Evolutionary conservation across 2,329 filamentous ascomycete species (phyloP), one percentile per base, ranked within the genome.

Genomic region (Mariannaea sp.): DNA sequence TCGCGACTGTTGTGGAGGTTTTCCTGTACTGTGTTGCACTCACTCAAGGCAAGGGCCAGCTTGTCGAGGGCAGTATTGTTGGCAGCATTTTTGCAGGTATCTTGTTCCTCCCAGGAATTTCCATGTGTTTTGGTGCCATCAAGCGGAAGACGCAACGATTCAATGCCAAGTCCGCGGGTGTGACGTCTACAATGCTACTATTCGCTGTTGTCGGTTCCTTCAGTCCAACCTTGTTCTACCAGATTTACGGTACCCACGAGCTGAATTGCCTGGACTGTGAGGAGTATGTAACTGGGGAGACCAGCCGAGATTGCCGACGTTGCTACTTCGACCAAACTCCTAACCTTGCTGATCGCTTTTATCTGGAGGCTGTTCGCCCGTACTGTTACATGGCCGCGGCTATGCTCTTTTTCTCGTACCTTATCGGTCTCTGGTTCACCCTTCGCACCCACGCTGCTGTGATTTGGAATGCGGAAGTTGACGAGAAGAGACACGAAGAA

Each of bases 111-210:
- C 94, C 94, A 0, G 94, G 94, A 1, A 72, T 99, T 27, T 97
- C 93, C 53, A 99, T 99, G 94, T 99, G 94, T 73, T 99, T 97
- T 68, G 94, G 94, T 38, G 95, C 95, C 14, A 87, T 99, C 68
- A 96, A 96, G 76, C 87, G 95, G 65, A 99, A 99, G 77, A 99
- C 94, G 1, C 94, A 99, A 70, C 87, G 94, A 35, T 99, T 99
- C 81, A 99, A 99, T 69, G 92, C 94, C 58, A 91, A 88, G 67
- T 97, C 93, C 27, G 94, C 94, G 24, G 92, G 94, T 69, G 94
- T 97, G 27, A 97, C 93, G 1, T 97, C 92, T 2, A 99, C 94
- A 0, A 99, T 99, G 94, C 77, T 99, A 51, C 80, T 99, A 8
- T 99, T 99, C 70, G 93, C 94, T 19, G 89, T 96, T 32, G 94